phyloP scores from a whole-genome alignment of 202 grass and related monocot genomes.

The Zizania palustris region DNA sequence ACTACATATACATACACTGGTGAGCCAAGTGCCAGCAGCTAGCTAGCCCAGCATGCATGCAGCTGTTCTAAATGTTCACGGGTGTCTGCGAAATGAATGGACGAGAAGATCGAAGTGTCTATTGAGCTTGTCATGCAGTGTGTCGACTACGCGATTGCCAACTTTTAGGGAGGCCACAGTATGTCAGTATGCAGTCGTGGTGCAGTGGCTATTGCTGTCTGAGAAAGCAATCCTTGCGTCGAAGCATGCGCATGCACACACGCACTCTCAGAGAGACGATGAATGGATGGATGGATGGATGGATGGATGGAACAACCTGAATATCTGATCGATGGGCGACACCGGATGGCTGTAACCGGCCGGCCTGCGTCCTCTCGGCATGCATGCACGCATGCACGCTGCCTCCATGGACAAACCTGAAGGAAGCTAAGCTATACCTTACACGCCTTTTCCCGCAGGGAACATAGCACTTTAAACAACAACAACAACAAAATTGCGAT shows the following conservation, averaged over 20 bases:
- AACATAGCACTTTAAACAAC: constrained; percentile 53
- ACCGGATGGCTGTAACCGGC: too few relatives aligned
- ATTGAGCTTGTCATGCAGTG: not conserved
- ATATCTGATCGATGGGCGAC: constrained; percentile 19
- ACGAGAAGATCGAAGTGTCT: constrained; percentile 24
- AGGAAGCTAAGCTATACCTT: constrained; percentile 36
- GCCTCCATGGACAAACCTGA: constrained; percentile 32
- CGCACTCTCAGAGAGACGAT: constrained; percentile 32
- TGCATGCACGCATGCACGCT: not conserved
- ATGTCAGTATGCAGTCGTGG: too few relatives aligned
- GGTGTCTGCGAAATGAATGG: not conserved
- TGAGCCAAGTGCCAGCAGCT: too few relatives aligned
- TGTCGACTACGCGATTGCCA: not conserved
- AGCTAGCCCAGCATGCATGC: too few relatives aligned
- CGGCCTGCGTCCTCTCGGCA: not conserved
- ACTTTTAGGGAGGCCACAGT: constrained; percentile 18
- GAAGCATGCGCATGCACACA: constrained; percentile 41
- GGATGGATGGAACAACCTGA: constrained; percentile 47
- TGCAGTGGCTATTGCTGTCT: constrained; percentile 26
- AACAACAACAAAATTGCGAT: constrained; percentile 12
- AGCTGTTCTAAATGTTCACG: constrained; percentile 1
- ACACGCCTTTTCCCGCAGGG: constrained; percentile 52
- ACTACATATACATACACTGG: too few relatives aligned
- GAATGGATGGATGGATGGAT: constrained; percentile 13
- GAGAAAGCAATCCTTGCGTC: constrained; percentile 42